Conservation (phyloP, 306 rosid genomes). For the Sophora flavescens region DNA sequence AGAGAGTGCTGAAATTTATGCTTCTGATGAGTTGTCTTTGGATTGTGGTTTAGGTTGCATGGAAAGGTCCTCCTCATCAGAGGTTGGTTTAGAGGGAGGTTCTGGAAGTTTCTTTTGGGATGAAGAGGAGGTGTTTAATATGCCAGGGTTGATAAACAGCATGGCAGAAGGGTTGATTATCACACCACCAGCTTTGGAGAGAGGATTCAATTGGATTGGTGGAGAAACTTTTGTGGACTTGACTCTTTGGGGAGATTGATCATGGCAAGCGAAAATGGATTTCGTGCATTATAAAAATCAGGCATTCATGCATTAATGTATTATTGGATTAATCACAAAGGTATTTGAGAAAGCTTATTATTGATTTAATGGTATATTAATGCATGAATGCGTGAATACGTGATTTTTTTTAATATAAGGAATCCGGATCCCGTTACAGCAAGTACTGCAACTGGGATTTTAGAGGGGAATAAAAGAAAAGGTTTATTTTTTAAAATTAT, state of each 20-base stretch:
- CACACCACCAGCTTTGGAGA: slow-evolving; percentile 55
- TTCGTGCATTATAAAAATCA: background rate
- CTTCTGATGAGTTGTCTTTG: background rate
- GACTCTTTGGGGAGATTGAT: slow-evolving; percentile 45
- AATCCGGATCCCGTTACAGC: too few relatives aligned
- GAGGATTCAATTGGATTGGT: slow-evolving; percentile 55
- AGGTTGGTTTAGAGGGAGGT: slow-evolving; percentile 16
- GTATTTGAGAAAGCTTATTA: too few relatives aligned
- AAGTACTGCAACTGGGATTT: too few relatives aligned
- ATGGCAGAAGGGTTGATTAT: slow-evolving; percentile 62
- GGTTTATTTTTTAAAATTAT: too few relatives aligned
- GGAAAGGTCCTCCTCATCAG: background rate
- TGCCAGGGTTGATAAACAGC: slow-evolving; percentile 51
- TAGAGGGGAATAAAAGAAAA: too few relatives aligned
- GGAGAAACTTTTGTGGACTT: slow-evolving; percentile 48
- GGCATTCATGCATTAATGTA: too few relatives aligned
- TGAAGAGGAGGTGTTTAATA: slow-evolving; percentile 56
- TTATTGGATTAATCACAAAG: too few relatives aligned
- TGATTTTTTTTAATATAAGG: too few relatives aligned
- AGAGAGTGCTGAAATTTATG: background rate
- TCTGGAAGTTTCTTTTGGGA: slow-evolving; percentile 49
- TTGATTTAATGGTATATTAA: too few relatives aligned
- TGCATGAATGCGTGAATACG: too few relatives aligned
- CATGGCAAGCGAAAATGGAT: too few relatives aligned
- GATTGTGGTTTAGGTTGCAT: background rate